Percentiles rank a stretch among this genome's conserved stretches.
Evolutionary conservation across 352 stramenopile genomes (phyloP).

Genomic region (Phytophthora fragariaefolia): DNA sequence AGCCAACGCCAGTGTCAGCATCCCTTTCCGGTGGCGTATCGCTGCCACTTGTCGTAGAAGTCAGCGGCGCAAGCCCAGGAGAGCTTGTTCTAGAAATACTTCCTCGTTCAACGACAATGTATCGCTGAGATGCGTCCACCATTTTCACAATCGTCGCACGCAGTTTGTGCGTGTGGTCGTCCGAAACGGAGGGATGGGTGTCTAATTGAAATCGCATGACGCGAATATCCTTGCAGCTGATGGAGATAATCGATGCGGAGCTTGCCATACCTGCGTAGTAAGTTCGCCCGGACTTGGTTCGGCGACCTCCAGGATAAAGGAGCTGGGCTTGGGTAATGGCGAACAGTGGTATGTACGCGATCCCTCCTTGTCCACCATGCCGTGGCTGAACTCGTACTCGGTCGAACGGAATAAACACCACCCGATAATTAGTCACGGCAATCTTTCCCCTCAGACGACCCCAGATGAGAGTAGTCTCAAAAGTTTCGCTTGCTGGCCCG

Average conservation of each 20-base stretch:
- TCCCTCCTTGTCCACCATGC: constrained; percentile 42
- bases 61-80: constrained; percentile 22
- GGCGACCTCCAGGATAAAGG: constrained; percentile 61
- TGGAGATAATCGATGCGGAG: constrained; percentile 54
- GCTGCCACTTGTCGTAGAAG: constrained; percentile 5
- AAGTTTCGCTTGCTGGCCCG: constrained; percentile 61
- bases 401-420: constrained; percentile 77
- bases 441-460: constrained; percentile 69
- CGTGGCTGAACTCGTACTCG: constrained; percentile 48
- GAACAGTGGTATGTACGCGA: constrained; percentile 83
- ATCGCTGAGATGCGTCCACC: constrained; percentile 65
- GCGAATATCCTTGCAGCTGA: constrained; percentile 85
- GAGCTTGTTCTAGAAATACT: constrained; percentile 20
- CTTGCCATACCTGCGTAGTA: constrained; percentile 56
- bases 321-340: constrained; percentile 66
- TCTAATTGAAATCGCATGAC: constrained; percentile 76
- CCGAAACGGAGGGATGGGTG: constrained; percentile 48
- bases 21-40: constrained; percentile 20
- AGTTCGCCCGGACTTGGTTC: constrained; percentile 57
- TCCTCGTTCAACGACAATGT: constrained; percentile 39
- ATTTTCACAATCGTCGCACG: constrained; percentile 59
- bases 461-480: constrained; percentile 67
- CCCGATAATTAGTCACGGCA: constrained; percentile 78
- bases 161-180: constrained; percentile 60
- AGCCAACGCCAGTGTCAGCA: constrained; percentile 6